Base-by-base conservation (phyloP, 257 asterid genomes). In the Voacanga thouarsii region DNA sequence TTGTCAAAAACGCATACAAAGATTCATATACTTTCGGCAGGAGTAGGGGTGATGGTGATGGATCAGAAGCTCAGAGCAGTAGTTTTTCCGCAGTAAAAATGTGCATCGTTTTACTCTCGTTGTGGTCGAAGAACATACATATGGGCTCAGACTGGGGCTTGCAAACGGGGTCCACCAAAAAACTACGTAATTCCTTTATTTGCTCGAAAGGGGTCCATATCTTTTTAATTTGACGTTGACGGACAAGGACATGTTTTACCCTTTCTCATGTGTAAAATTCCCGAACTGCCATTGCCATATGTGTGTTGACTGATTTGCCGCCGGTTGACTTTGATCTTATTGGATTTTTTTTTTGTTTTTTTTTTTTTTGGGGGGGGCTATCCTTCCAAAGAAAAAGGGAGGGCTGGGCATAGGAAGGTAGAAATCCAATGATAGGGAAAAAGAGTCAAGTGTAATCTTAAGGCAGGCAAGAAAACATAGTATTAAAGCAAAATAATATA, bases 141-240 rank as follows among this genome's bases (percentile, higher is more conserved):
- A n/a, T 51, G 80, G 69, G 71, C 60, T 75, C 72, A 41, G 44
- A 24, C 12, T 12, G 45, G 12, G 30, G 8, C 6, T 7, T 5
- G 67, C 47, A 51, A 56, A 57, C 15, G 21, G 78, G 71, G 78
- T 55, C 53, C 77, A 72, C 66, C 3, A 44, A 44, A 5, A 44
- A 44, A 8, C n/a, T n/a, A 33, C 37, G n/a, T 33, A 33, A 33
- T 33, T 33, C 2, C 37, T 33, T 1, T 33, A 33, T 33, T 33
- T 33, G 37, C 47, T 43, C 5, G 47, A 43, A 43, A 43, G 47
- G 47, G 37, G 37, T 33, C 47, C 9, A 7, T 16, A 16, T 15
- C 41, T 66, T 66, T 66, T 37, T 33, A 2, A 26, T 11, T 61
- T 1, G 21, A 1, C 3, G 68, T 61, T 24, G 4, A 19, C 9